Conservation (phyloP, 805 yeast species). For the Myxozyma neotropica region DNA sequence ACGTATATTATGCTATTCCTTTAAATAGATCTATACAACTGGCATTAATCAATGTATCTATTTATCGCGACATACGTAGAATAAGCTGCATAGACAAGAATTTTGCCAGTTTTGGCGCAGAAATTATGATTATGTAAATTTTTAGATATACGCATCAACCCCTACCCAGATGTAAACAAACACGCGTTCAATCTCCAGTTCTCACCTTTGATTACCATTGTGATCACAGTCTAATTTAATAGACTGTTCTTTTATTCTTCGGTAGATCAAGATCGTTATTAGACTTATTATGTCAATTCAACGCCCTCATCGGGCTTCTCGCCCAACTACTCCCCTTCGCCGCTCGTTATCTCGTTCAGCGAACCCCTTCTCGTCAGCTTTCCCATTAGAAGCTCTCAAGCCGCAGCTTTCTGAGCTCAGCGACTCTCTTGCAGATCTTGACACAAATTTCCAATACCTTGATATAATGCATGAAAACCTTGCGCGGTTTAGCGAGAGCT, state of each 20-base stretch:
- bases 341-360: constrained; percentile 29
- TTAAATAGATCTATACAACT: no score
- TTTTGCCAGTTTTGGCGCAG: not conserved
- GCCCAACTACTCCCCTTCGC: constrained; percentile 34
- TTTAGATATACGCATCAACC: not conserved
- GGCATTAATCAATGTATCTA: no score
- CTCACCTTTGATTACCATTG: no score
- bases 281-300: constrained; percentile 29
- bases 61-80: no score
- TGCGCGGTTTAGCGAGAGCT: constrained; percentile 71
- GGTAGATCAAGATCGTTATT: no score
- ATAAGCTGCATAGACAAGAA: no score
- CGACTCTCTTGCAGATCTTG: constrained; percentile 52
- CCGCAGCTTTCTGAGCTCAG: constrained; percentile 39
- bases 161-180: constrained; percentile 7
- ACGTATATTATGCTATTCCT: no score
- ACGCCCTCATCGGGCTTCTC: constrained; percentile 28
- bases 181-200: not conserved
- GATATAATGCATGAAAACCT: constrained; percentile 64
- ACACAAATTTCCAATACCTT: constrained; percentile 59
- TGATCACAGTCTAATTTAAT: not conserved
- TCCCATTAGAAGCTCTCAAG: constrained; percentile 33
- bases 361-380: constrained; percentile 10
- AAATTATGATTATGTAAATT: not conserved
- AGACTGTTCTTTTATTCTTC: no score